Evolutionary conservation across 1,139 yeast genomes (phyloP).

Genomic region (Yamadazyma triangularis): DNA sequence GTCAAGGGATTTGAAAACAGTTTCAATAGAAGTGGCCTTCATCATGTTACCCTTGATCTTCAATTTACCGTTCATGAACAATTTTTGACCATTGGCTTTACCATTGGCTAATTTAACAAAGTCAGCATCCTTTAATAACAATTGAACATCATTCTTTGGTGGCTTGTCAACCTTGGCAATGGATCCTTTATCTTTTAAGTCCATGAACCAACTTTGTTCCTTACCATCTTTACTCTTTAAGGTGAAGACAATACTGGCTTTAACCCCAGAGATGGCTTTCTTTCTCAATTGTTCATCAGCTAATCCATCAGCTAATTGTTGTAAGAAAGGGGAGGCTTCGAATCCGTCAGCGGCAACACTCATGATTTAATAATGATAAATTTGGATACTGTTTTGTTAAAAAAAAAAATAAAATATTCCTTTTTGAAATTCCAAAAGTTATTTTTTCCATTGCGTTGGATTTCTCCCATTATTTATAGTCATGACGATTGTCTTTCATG

Average conservation of each 20-base stretch:
- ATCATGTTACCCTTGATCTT: constrained; percentile 86
- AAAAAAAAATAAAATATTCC: too few species aligned
- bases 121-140: constrained; percentile 59
- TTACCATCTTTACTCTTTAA: constrained; percentile 66
- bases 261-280: constrained; percentile 48
- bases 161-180: constrained; percentile 47
- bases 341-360: constrained; percentile 44
- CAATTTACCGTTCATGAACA: constrained; percentile 79
- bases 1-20: constrained; percentile 63
- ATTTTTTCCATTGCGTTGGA: background rate
- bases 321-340: constrained; percentile 44
- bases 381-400: too few species aligned
- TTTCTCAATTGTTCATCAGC: constrained; percentile 34
- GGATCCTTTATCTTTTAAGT: constrained; percentile 61
- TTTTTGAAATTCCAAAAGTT: background rate
- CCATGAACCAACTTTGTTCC: constrained; percentile 66
- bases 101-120: constrained; percentile 70
- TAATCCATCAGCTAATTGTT: constrained; percentile 38
- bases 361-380: constrained; percentile 3
- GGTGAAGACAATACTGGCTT: constrained; percentile 63
- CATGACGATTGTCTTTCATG: background rate
- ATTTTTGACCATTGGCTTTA: constrained; percentile 78
- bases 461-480: background rate
- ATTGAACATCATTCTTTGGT: constrained; percentile 62
- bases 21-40: constrained; percentile 81